Percentiles rank a stretch among this genome's conserved stretches.
Evolutionary conservation across 2,329 filamentous ascomycete genomes (phyloP).

Genomic region (Chalaropsis ovoidea): DNA sequence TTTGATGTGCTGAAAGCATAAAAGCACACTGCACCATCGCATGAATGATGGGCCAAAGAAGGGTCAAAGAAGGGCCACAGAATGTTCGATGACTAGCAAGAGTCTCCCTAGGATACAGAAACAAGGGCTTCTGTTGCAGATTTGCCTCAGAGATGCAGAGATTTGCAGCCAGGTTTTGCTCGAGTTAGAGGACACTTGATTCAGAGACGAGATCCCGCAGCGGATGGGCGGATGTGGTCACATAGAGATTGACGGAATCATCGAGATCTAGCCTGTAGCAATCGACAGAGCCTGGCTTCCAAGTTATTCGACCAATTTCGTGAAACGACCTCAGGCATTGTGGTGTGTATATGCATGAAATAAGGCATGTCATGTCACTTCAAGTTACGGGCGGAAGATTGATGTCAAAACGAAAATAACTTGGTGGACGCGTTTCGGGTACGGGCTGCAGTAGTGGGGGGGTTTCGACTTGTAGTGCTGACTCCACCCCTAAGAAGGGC

Average conservation of each 20-base stretch:
- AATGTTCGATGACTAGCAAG: background rate
- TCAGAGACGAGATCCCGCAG: background rate
- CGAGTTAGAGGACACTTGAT: background rate
- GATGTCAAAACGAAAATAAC: background rate
- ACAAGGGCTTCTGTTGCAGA: background rate
- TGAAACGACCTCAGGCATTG: background rate
- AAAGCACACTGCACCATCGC: background rate
- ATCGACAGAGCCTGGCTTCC: too few relatives aligned
- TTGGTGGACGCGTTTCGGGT: background rate
- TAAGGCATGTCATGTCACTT: background rate
- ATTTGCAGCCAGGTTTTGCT: background rate
- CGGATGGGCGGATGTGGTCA: background rate
- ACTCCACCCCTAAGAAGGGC: background rate
- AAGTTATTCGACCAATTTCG: background rate
- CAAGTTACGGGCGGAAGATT: background rate
- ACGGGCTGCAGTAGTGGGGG: background rate
- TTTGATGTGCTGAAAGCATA: slow-evolving; percentile 7
- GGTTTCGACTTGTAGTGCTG: background rate
- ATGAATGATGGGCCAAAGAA: background rate
- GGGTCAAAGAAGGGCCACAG: background rate
- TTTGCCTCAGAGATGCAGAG: background rate
- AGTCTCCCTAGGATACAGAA: background rate
- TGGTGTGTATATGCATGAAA: background rate
- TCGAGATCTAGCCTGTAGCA: too few relatives aligned
- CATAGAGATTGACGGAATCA: too few relatives aligned